phyloP scores from a whole-genome alignment of 768 basidiomycete species.

The Lactarius akahatsu region DNA sequence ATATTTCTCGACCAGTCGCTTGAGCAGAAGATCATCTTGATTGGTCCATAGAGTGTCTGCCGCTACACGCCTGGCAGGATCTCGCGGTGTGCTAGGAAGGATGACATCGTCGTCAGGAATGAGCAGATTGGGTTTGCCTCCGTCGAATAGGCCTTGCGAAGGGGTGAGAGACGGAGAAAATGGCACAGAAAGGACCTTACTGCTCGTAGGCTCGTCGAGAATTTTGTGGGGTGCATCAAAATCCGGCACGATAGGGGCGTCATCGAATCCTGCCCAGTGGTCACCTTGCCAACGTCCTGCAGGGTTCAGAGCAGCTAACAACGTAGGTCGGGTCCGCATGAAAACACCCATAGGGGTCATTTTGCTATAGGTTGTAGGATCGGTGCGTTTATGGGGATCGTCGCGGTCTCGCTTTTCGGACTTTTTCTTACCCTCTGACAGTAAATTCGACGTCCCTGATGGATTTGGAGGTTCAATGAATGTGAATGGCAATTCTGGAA shows the following conservation, averaged over 20 bases:
- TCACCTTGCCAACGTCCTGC: constrained; percentile 69
- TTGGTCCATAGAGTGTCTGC: constrained; percentile 60
- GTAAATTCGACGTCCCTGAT: constrained; percentile 11
- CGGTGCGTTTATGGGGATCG: constrained; percentile 71
- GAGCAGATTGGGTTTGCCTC: constrained; percentile 20
- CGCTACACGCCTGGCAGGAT: constrained; percentile 23
- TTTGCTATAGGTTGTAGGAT: constrained; percentile 76
- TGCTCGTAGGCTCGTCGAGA: constrained; percentile 42
- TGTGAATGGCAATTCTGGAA: constrained; percentile 75
- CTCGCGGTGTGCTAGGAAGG: constrained; percentile 22
- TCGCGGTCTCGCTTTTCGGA: constrained; percentile 57
- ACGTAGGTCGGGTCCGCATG: constrained; percentile 78
- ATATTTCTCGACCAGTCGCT: constrained; percentile 71
- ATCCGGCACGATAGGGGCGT: constrained; percentile 24
- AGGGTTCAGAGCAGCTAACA: constrained; percentile 83
- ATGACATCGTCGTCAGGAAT: constrained; percentile 27
- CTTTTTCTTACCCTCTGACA: constrained; percentile 36
- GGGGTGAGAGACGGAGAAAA: constrained; percentile 25
- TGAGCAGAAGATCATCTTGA: constrained; percentile 73
- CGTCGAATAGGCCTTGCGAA: constrained; percentile 27
- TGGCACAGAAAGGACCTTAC: constrained; percentile 24
- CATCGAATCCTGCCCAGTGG: constrained; percentile 64
- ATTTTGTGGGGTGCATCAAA: constrained; percentile 35
- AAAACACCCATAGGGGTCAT: constrained; percentile 73
- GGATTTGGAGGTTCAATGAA: constrained; percentile 47